Evolutionary conservation across 2,329 filamentous ascomycete species (phyloP).

Genomic region (Paramyrothecium roridum): DNA sequence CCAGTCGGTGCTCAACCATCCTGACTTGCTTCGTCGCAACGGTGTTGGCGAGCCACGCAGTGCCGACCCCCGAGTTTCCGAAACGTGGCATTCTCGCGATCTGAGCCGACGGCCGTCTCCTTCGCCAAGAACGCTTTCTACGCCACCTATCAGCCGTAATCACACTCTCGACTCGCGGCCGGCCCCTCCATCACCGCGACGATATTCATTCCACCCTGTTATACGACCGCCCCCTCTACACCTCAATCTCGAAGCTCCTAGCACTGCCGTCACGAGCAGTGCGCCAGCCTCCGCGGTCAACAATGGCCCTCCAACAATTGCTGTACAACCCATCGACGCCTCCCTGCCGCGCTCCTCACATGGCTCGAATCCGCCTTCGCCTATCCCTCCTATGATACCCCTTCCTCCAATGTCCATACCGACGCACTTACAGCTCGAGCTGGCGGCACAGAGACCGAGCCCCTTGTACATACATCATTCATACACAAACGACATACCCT

Average conservation of each 20-base stretch:
- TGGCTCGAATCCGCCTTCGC: slow-evolving; percentile 37
- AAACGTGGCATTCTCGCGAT: slow-evolving; percentile 10
- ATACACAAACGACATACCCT: slow-evolving; percentile 60
- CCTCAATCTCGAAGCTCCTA: slow-evolving; percentile 30
- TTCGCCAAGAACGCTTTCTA: slow-evolving; percentile 44
- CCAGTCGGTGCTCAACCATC: slow-evolving; percentile 23
- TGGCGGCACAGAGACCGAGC: slow-evolving; percentile 59
- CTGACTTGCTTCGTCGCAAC: slow-evolving; percentile 18
- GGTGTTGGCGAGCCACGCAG: slow-evolving; percentile 19
- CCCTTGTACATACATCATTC: slow-evolving; percentile 65
- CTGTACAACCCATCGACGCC: slow-evolving; percentile 14
- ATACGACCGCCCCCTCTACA: slow-evolving; percentile 41
- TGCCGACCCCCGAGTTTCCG: background rate
- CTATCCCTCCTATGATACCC: slow-evolving; percentile 54
- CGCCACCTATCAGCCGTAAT: slow-evolving; percentile 45
- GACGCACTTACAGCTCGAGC: slow-evolving; percentile 62
- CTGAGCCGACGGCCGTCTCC: slow-evolving; percentile 27
- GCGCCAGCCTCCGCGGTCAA: slow-evolving; percentile 17
- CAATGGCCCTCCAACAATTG: slow-evolving; percentile 9
- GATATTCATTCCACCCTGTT: slow-evolving; percentile 48
- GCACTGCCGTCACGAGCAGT: slow-evolving; percentile 5
- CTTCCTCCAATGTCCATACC: slow-evolving; percentile 65
- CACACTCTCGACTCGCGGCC: slow-evolving; percentile 22
- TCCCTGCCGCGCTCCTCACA: slow-evolving; percentile 10
- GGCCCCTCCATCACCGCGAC: slow-evolving; percentile 31